A percentile compares a stretch with the other conserved stretches of the same genome.
phyloP scores from a whole-genome alignment of 768 basidiomycete genomes.

The Baorangia bicolor region DNA sequence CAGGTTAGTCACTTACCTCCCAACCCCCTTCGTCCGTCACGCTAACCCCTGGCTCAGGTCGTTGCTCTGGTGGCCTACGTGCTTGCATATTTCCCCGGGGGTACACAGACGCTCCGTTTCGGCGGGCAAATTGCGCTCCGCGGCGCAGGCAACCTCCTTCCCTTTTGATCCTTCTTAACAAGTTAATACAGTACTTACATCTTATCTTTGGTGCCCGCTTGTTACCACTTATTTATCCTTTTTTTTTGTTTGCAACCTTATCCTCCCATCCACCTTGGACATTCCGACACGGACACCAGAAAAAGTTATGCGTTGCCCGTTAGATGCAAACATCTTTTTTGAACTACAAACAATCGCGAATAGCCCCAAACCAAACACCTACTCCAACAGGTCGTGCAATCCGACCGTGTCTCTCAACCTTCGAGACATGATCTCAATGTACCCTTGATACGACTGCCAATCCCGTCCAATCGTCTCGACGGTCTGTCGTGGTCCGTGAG shows the following conservation, averaged over 20 bases:
- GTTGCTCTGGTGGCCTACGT: slow-evolving; percentile 86
- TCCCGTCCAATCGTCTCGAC: slow-evolving; percentile 47
- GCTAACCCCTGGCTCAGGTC: slow-evolving; percentile 44
- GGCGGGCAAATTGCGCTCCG: slow-evolving; percentile 80
- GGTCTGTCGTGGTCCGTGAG: slow-evolving; percentile 33
- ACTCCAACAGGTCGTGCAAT: slow-evolving; percentile 42
- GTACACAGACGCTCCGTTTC: slow-evolving; percentile 73
- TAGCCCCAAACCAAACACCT: too few species aligned
- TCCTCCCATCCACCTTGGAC: background rate
- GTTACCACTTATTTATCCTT: slow-evolving; percentile 6
- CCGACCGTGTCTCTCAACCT: slow-evolving; percentile 65
- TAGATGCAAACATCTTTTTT: too few species aligned
- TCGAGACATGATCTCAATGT: slow-evolving; percentile 74
- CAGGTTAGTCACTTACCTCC: slow-evolving; percentile 52
- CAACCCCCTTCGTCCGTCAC: background rate
- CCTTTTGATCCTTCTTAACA: slow-evolving; percentile 48
- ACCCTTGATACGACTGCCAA: slow-evolving; percentile 64
- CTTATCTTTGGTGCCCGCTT: background rate
- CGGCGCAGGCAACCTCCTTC: slow-evolving; percentile 80
- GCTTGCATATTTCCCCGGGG: slow-evolving; percentile 94
- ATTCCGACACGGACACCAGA: background rate
- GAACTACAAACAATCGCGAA: too few species aligned
- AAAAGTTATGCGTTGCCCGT: too few species aligned
- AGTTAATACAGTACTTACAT: background rate
- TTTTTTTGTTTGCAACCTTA: slow-evolving; percentile 4